Evolutionary conservation across 129 eudicot genomes (phyloP).

Genomic region (Gnaphalium uliginosum): DNA sequence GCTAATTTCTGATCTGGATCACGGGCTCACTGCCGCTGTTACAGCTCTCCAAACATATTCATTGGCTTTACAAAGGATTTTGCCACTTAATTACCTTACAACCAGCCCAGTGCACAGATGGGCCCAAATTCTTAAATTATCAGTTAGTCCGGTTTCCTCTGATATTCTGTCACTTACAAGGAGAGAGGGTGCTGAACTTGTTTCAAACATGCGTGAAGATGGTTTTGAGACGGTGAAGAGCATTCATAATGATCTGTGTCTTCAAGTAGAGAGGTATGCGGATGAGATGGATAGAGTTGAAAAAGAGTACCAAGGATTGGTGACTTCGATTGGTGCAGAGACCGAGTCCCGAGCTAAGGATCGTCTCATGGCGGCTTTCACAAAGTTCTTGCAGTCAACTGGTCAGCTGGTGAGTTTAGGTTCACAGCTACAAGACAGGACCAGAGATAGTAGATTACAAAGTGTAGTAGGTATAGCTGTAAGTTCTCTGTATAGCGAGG

Average conservation of each 20-base stretch:
- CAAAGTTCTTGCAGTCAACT: constrained; percentile 56
- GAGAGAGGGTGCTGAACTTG: constrained; percentile 84
- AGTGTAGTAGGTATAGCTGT: constrained; percentile 55
- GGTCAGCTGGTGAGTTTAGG: constrained; percentile 34
- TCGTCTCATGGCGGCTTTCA: constrained; percentile 62
- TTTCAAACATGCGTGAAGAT: constrained; percentile 43
- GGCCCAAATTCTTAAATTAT: constrained; percentile 80
- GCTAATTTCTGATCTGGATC: constrained; percentile 63
- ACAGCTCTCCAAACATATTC: constrained; percentile 83
- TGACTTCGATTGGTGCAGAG: constrained; percentile 68
- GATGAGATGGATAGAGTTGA: constrained; percentile 79
- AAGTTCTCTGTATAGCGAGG: constrained; percentile 67
- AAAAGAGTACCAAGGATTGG: constrained; percentile 65
- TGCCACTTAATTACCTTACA: constrained; percentile 87
- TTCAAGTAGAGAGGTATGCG: constrained; percentile 71
- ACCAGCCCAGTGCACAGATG: constrained; percentile 90
- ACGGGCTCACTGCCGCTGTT: constrained; percentile 71
- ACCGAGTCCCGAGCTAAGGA: constrained; percentile 70
- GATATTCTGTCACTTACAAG: constrained; percentile 60
- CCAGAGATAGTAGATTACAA: constrained; percentile 36
- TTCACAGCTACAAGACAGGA: constrained; percentile 39
- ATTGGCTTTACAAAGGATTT: constrained; percentile 77
- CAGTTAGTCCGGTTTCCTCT: constrained; percentile 60
- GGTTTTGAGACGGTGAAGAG: constrained; percentile 47
- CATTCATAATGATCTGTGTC: constrained; percentile 71